Evolutionary conservation across 2,329 filamentous ascomycete genomes (phyloP).

Genomic region (Trichophyton rubrum): DNA sequence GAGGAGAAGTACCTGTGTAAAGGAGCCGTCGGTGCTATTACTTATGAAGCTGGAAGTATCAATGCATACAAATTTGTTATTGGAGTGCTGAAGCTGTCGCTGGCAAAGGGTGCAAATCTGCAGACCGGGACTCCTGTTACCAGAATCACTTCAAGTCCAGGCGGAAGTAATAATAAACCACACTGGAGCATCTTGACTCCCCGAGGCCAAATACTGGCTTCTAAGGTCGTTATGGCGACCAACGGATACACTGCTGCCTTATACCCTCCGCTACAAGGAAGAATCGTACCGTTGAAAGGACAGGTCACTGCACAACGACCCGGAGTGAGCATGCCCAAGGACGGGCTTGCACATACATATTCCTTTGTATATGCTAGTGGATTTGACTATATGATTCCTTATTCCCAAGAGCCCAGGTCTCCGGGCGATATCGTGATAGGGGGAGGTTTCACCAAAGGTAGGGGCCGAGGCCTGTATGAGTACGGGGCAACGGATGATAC

Average conservation of each 20-base stretch:
- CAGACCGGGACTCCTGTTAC: constrained; percentile 22
- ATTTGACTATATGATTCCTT: constrained; percentile 29
- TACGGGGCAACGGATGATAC: constrained; percentile 17
- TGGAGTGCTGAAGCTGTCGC: constrained; percentile 36
- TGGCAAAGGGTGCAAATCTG: constrained; percentile 24
- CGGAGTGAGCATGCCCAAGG: constrained; percentile 11
- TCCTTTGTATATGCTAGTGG: constrained; percentile 20
- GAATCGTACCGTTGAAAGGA: constrained; percentile 40
- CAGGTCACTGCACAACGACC: constrained; percentile 35
- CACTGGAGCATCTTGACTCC: constrained; percentile 27
- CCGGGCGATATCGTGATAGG: constrained; percentile 16
- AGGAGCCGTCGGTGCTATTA: constrained; percentile 36
- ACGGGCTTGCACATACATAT: constrained; percentile 10
- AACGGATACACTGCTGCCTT: constrained; percentile 42
- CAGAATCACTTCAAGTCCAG: constrained; percentile 11
- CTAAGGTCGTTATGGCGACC: constrained; percentile 40
- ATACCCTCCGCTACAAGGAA: constrained; percentile 33
- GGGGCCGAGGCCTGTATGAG: constrained; percentile 15
- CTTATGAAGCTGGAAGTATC: constrained; percentile 36
- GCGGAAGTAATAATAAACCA: background rate
- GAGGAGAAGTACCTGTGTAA: constrained; percentile 30
- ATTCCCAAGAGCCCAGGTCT: constrained; percentile 12
- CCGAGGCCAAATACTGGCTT: constrained; percentile 32
- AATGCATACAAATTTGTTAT: constrained; percentile 31
- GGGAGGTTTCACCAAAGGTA: constrained; percentile 15